These are phyloP conservation scores for Cladosporium oxysporum DNA, from an alignment of 2,329 filamentous ascomycete genomes.

Conservation along the genomic window DNA sequence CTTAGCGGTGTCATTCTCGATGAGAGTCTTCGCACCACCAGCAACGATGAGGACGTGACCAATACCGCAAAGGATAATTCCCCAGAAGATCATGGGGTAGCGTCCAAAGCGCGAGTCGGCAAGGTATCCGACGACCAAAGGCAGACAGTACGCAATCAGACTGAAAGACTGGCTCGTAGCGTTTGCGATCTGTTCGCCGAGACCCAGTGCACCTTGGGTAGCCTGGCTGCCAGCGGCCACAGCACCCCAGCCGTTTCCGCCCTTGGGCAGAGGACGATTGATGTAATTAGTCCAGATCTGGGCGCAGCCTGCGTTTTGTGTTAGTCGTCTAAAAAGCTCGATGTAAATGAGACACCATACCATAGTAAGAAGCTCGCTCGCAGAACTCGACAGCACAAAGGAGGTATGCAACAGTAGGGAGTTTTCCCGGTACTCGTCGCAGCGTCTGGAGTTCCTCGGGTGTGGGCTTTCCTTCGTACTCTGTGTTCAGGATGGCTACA, in stretches of 20 bases:
- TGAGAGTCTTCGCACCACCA: conserved; percentile 56
- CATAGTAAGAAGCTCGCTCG: conserved; percentile 62
- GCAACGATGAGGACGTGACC: conserved; percentile 24
- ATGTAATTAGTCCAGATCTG: conserved; percentile 55
- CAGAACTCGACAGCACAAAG: conserved; percentile 61
- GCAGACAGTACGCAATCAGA: conserved; percentile 52
- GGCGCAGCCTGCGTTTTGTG: conserved; percentile 45
- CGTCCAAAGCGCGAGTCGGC: conserved; percentile 28
- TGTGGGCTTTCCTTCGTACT: conserved; percentile 38
- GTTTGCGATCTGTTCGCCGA: conserved; percentile 55
- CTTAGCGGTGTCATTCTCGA: conserved; percentile 17
- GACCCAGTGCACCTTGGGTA: conserved; percentile 57
- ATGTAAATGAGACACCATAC: conserved; percentile 27
- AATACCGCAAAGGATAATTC: conserved; percentile 25
- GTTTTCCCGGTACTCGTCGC: conserved; percentile 50
- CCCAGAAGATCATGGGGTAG: conserved; percentile 26
- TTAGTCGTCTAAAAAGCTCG: background rate
- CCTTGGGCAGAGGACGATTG: conserved; percentile 56
- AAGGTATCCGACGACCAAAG: conserved; percentile 41
- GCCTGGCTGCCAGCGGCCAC: conserved; percentile 32
- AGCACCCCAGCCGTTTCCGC: conserved; percentile 37
- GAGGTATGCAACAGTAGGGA: conserved; percentile 55
- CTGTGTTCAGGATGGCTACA: conserved; percentile 9
- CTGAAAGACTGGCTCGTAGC: conserved; percentile 55
- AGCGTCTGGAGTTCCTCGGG: conserved; percentile 48